Evolutionary conservation across 1,284 basidiomycete species (phyloP), one percentile per base, ranked within the genome.

Genomic region (Peniophora sp.): DNA sequence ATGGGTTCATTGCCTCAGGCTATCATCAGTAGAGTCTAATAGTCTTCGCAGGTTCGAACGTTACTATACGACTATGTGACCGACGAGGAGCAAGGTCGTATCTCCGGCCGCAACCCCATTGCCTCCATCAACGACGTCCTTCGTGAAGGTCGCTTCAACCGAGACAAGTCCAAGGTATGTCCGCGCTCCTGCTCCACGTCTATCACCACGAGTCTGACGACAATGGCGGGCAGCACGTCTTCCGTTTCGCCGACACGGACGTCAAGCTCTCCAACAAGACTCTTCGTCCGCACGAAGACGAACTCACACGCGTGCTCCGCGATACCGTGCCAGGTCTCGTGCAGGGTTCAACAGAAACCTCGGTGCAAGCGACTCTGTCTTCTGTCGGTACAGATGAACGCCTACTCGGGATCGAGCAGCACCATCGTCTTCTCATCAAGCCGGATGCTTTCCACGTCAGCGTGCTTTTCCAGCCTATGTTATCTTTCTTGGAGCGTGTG

Each of bases 371-470:
- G 14, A 78, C 80, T 5, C 59, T 87, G 34, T 76, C 78, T 8
- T 78, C 69, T 55, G 69, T 81, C 50, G 75, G 81, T 48, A 73
- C 75, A 1, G 89, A 92, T 52, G 89, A 92, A 56, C 81, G 84
- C 17, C 66, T 85, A 50, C 69, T 86, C 10, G 83, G 83, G 25
- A 73, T 73, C 9, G 84, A 83, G 41, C 85, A 90, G 46, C 87
- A 87, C 50, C 94, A 98, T 70, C 83, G 90, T 22, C 73, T 90
- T 19, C 77, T 99, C 25, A 88, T 97, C 54, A 84, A 84, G 54
- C 87, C 97, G 1, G 91, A 98, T 64, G 90, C 93, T 1, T 98
- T 98, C 72, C 94, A 97, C 68, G 92, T 98, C 48, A 89, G 85
- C 48, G 83, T 95, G 12, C 74, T 99, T 12, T 97, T 99, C 69